Evolutionary conservation across 768 basidiomycete species (phyloP).

Genomic region (Trametes villosa): DNA sequence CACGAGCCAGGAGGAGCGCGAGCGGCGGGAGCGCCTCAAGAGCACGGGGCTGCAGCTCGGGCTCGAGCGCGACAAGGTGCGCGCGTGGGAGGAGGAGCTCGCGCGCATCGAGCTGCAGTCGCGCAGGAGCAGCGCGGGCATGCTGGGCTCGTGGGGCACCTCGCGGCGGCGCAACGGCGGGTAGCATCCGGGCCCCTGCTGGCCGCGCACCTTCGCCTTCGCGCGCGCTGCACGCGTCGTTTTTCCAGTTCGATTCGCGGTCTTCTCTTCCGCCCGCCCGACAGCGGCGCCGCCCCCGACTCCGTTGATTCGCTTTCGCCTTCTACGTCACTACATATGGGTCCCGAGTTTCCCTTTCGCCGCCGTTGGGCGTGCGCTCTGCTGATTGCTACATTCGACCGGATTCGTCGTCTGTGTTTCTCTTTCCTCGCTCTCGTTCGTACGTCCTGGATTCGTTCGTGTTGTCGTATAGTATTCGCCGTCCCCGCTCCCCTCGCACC

Average conservation of each 20-base stretch:
- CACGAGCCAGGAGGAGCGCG: conserved; percentile 36
- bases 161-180: conserved; percentile 20
- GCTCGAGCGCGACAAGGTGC: conserved; percentile 28
- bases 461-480: not conserved
- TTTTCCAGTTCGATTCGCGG: no score
- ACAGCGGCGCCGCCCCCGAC: no score
- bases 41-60: conserved; percentile 13
- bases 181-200: no score
- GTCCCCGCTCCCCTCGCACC: not conserved
- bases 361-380: no score
- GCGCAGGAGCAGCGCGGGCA: conserved; percentile 43
- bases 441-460: not conserved
- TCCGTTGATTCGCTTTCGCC: no score
- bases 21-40: conserved; percentile 36
- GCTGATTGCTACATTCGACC: not conserved
- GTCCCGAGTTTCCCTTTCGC: not conserved
- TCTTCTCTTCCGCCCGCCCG: no score
- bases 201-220: no score
- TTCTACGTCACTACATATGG: no score
- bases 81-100: conserved; percentile 81
- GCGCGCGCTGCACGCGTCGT: no score
- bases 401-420: not conserved
- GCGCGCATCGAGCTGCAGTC: conserved; percentile 69
- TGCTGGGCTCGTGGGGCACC: conserved; percentile 34
- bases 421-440: not conserved